Base-by-base conservation (phyloP, 2,329 filamentous ascomycete genomes). In the Calonectria naviculata region DNA sequence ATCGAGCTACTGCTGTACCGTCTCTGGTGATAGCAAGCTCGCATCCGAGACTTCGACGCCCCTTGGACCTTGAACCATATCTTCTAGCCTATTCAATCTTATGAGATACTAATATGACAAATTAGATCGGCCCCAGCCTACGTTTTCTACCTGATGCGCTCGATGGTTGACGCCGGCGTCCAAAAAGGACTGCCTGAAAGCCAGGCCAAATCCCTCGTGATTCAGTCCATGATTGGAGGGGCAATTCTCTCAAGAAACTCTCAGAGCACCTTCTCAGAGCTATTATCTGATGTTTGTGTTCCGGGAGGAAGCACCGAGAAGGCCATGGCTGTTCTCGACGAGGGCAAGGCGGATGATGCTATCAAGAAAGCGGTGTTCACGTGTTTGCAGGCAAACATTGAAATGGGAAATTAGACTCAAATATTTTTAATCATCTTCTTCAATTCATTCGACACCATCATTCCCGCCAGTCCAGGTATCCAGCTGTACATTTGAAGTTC, bases 261-360 rank as follows among this genome's bases (percentile, higher is more conserved):
- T n/a, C 36, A 24, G 5, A 41, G 38, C 17, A 42, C 56, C 1
- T 61, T 44, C 17, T 44, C 38, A 7, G 56, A 61, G 26, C 15
- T 61, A 17, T 15, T 61, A 24, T 61, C 56, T 31, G 56, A 61
- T 61, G 56, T 61, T 5, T 61, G 56, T 17, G 56, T 61, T 4
- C 56, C 56, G n/a, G 56, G 56, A 29, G 56, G 56, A 31, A 61
- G 56, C 17, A 61, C 56, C 15, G 56, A 61, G 38, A 61, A 61
- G 26, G 56, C 56, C 36, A 61, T 61, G 52, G 31, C 52, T 15
- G 52, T 58, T 28, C 52, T 58, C 6, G 52, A 58, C 12, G 36
- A 58, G 21, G n/a, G 36, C n/a, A 58, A 58, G 7, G 52, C 52
- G 1, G 52, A 36, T 17, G 34, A 58, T 12, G 31, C 52, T 9